These are phyloP conservation scores for Pachyrhizus erosus DNA, from an alignment of 306 rosid species.

Conservation along the genomic window DNA sequence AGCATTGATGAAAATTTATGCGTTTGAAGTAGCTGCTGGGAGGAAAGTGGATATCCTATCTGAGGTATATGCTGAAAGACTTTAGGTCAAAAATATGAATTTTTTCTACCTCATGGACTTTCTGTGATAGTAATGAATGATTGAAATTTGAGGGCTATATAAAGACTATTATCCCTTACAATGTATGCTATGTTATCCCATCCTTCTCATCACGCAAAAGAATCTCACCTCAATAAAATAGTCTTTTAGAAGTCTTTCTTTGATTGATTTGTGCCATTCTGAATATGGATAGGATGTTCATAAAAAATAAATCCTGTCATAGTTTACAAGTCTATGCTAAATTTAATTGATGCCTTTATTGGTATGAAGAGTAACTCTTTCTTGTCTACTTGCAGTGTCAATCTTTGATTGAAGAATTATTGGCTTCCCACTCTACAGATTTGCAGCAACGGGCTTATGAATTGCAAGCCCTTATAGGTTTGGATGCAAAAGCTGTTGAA, in stretches of 20 bases:
- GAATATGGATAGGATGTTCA: not conserved
- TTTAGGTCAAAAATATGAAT: slow-evolving; percentile 15
- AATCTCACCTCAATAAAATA: not conserved
- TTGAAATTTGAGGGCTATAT: slow-evolving; percentile 13
- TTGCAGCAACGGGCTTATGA: slow-evolving; percentile 96
- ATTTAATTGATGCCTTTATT: slow-evolving; percentile 3
- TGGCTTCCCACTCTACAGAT: slow-evolving; percentile 90
- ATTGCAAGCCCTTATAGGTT: slow-evolving; percentile 69
- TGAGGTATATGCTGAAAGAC: slow-evolving; percentile 64
- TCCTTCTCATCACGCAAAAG: not conserved
- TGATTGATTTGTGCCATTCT: slow-evolving; percentile 9
- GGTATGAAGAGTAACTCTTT: slow-evolving; percentile 16
- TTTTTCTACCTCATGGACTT: slow-evolving; percentile 15
- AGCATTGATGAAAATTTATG: slow-evolving; percentile 84
- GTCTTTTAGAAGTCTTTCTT: slow-evolving; percentile 22
- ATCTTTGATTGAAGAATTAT: slow-evolving; percentile 77
- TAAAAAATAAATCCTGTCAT: not conserved
- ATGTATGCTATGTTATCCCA: not conserved
- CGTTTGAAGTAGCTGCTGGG: slow-evolving; percentile 79
- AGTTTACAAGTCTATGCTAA: slow-evolving; percentile 29
- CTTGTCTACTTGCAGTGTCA: slow-evolving; percentile 67
- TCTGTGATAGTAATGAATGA: slow-evolving; percentile 19
- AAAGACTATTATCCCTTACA: not conserved
- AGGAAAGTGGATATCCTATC: slow-evolving; percentile 83
- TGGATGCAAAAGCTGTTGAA: slow-evolving; percentile 65